Evolutionary conservation across 495 filamentous ascomycete genomes (phyloP).

Genomic region (Tuber borchii): DNA sequence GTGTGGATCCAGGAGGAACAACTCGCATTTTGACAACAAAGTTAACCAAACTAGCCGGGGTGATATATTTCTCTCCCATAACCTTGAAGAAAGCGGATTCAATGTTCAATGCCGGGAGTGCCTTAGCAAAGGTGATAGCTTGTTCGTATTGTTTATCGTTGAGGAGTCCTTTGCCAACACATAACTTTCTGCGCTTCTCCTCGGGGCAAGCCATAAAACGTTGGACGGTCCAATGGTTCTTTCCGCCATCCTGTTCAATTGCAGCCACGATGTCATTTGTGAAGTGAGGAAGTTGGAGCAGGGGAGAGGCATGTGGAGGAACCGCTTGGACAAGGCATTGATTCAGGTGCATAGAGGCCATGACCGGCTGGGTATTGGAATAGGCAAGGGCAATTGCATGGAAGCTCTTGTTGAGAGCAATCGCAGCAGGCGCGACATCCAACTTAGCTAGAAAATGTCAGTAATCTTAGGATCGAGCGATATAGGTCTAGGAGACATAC

Average conservation of each 20-base stretch:
- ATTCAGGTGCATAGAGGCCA: slow-evolving; percentile 71
- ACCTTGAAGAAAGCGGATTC: slow-evolving; percentile 98
- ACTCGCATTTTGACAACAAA: slow-evolving; percentile 94
- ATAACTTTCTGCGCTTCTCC: slow-evolving; percentile 60
- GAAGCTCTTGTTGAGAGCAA: slow-evolving; percentile 77
- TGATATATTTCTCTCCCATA: slow-evolving; percentile 83
- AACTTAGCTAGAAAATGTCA: slow-evolving; percentile 51
- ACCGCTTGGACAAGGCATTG: slow-evolving; percentile 88
- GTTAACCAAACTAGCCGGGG: slow-evolving; percentile 85
- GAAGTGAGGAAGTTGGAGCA: slow-evolving; percentile 87
- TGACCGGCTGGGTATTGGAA: slow-evolving; percentile 70
- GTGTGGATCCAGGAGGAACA: slow-evolving; percentile 73
- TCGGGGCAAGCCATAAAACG: slow-evolving; percentile 79
- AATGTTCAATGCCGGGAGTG: slow-evolving; percentile 75
- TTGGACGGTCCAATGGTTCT: slow-evolving; percentile 70
- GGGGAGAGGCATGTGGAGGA: slow-evolving; percentile 71
- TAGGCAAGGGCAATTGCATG: slow-evolving; percentile 79
- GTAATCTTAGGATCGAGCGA: not conserved
- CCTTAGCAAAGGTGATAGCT: slow-evolving; percentile 66
- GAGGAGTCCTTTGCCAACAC: slow-evolving; percentile 63
- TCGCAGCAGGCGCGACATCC: slow-evolving; percentile 77
- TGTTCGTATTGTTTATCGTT: slow-evolving; percentile 68
- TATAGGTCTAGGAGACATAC: slow-evolving; percentile 15
- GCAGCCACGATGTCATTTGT: slow-evolving; percentile 65
- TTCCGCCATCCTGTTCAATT: slow-evolving; percentile 65